phyloP scores from a whole-genome alignment of 2,329 filamentous ascomycete genomes.

The Pseudogymnoascus sp. region DNA sequence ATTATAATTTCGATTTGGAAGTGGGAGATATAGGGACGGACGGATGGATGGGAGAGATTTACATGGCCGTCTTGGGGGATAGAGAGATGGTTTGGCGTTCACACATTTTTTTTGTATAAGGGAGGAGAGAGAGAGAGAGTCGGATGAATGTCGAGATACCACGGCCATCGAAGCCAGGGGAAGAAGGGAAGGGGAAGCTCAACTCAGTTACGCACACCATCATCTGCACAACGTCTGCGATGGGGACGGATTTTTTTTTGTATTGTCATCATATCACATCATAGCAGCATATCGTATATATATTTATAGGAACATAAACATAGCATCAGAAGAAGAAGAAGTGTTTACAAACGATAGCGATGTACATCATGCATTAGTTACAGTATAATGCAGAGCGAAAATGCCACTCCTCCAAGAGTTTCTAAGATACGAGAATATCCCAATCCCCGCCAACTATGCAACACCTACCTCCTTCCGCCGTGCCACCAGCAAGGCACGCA shows the following conservation, averaged over 20 bases:
- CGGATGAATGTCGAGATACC: not conserved
- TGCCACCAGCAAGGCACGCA: too few species aligned
- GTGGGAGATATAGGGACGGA: not conserved
- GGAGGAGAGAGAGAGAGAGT: not conserved
- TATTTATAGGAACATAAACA: not conserved
- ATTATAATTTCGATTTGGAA: not conserved
- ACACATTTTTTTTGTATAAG: not conserved
- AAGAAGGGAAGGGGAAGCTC: conserved; percentile 1
- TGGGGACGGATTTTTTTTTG: not conserved
- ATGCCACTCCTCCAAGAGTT: too few species aligned
- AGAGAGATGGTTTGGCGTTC: conserved; percentile 5
- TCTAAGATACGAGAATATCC: too few species aligned
- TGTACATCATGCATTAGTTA: too few species aligned
- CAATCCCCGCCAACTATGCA: too few species aligned
- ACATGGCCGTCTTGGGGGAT: not conserved
- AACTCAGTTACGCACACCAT: not conserved
- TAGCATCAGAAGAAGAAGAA: too few species aligned
- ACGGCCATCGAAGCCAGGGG: not conserved
- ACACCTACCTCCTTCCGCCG: too few species aligned
- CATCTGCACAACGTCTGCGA: not conserved
- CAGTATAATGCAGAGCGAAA: too few species aligned
- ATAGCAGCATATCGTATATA: not conserved
- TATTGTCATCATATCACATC: not conserved
- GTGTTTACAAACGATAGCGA: too few species aligned
- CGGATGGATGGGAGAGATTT: not conserved